Conservation (phyloP, 2,329 filamentous ascomycete species). For the Colletotrichum somersetense region DNA sequence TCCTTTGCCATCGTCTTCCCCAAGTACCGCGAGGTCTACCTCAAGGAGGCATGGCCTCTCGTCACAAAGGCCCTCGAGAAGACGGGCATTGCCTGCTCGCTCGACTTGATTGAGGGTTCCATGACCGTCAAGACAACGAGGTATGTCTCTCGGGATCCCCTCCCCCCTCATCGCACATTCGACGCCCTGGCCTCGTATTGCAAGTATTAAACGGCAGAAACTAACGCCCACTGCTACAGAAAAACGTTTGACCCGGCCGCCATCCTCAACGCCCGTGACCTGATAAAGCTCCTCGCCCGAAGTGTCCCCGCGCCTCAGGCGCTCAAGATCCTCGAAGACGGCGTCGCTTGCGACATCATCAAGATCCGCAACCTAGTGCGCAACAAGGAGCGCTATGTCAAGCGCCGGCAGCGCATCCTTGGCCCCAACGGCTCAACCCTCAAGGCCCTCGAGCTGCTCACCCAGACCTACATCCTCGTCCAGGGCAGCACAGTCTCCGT, state of each 20-base stretch:
- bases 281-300: conserved; percentile 92
- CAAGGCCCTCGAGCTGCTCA: conserved; percentile 93
- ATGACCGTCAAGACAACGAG: conserved; percentile 97
- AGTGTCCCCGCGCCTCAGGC: conserved; percentile 95
- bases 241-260: conserved; percentile 93
- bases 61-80: conserved; percentile 91
- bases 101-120: conserved; percentile 94
- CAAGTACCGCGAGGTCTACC: conserved; percentile 94
- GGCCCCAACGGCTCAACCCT: conserved; percentile 92
- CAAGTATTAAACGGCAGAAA: background rate
- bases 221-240: conserved; percentile 51
- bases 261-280: conserved; percentile 92
- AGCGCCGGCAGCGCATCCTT: conserved; percentile 91
- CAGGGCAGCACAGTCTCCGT: conserved; percentile 95
- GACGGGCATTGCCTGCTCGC: conserved; percentile 86
- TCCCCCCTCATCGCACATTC: conserved; percentile 59
- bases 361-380: conserved; percentile 92
- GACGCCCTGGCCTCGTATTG: background rate
- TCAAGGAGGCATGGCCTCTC: conserved; percentile 93
- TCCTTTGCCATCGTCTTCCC: conserved; percentile 91
- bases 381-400: conserved; percentile 96
- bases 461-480: conserved; percentile 91
- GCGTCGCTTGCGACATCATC: conserved; percentile 92
- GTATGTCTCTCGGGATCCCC: conserved; percentile 63
- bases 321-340: conserved; percentile 93